These are phyloP conservation scores for Botrytis pseudocinerea DNA, from an alignment of 2,329 filamentous ascomycete genomes.

Conservation along the genomic window DNA sequence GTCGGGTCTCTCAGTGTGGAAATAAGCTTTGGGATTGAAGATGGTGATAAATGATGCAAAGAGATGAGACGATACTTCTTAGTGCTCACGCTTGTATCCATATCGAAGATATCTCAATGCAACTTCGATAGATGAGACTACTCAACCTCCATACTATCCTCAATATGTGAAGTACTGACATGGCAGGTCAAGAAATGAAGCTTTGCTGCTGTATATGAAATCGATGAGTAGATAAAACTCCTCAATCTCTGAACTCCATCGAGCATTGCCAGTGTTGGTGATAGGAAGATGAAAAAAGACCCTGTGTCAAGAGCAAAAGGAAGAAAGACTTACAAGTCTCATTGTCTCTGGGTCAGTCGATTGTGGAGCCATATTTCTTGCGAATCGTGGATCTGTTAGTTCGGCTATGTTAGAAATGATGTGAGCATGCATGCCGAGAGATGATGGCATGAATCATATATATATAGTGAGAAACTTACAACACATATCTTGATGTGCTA, in stretches of 20 bases:
- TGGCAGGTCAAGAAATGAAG: not conserved
- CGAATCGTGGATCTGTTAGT: conserved; percentile 5
- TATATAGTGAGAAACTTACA: not conserved
- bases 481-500: not conserved
- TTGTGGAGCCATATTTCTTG: not conserved
- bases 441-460: not conserved
- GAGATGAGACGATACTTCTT: not conserved
- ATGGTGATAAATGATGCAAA: not conserved
- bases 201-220: not conserved
- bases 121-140: not conserved
- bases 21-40: not conserved
- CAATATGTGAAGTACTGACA: not conserved
- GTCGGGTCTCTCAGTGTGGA: too few species aligned
- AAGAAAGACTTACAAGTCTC: conserved; percentile 10
- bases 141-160: not conserved
- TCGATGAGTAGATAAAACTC: too few species aligned
- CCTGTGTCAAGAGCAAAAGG: not conserved
- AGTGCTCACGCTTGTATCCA: not conserved
- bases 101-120: not conserved
- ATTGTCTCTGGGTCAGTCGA: not conserved
- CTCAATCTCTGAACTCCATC: not conserved
- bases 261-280: not conserved
- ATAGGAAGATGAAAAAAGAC: too few species aligned
- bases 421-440: not conserved
- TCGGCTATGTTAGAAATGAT: not conserved